Evolutionary conservation across 108 stramenopile species (phyloP), one percentile per base, ranked within the genome.

Genomic region (Conticribra weissflogii): DNA sequence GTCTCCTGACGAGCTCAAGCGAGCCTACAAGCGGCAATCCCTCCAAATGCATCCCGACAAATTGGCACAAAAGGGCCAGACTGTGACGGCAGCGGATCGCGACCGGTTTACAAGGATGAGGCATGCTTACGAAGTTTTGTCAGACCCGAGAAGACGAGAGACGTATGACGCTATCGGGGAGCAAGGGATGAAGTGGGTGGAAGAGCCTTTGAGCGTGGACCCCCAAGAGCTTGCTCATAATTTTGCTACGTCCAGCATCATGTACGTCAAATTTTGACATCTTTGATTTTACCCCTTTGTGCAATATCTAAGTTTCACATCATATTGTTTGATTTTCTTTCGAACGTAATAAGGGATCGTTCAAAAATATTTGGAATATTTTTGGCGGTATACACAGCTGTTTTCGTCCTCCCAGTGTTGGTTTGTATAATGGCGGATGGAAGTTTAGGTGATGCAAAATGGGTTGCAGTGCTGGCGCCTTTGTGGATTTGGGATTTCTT

Each of bases 31-130:
- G 63, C 82, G 85, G 23, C 88, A 92, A 79, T 84, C 84, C 27
- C 85, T 98, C 9, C 86, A 86, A 60, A 91, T 98, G 89, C 98
- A 99, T 71, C 98, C 98, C 12, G 98, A 99, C 87, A 99, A 98
- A 78, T 84, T 97, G 12, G 95, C 95, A 14, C 98, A 97, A 76
- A 81, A 86, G 50, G 96, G 96, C 7, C 54, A 85, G 54, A 59
- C 63, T 17, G 87, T 94, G 12, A 97, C 96, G 12, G 74, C 72
- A 2, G 86, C 76, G 65, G 83, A 88, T 67, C 83, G 89, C 62
- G 90, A 86, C 47, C 74, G 86, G 50, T 98, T 98, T 63, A 91
- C 93, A n/a, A 74, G 83, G 36, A 94, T 97, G 94, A 85, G 97
- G 55, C 87, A 93, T 18, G 98, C 96, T 3, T 97, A 96, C 70